Evolutionary conservation across 2,329 filamentous ascomycete species (phyloP), one percentile per base, ranked within the genome.

Genomic region (Sarocladiaceae sp.): DNA sequence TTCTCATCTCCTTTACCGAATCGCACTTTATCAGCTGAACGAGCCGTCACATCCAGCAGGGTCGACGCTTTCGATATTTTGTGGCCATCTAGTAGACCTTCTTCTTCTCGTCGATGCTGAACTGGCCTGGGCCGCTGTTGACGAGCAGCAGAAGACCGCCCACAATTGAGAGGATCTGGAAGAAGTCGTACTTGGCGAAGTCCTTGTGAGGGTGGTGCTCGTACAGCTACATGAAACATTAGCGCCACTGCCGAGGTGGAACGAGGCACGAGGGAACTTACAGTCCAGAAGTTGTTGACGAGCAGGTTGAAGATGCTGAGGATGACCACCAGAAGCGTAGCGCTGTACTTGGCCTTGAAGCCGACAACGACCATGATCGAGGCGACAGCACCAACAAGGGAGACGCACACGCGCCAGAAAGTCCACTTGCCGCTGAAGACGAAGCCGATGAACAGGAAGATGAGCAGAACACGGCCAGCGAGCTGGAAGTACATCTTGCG

Each of bases 401-500:
- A 94, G 59, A 97, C 92, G 51, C 91, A 63, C 49, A 97, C 80
- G 65, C 94, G 84, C 80, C 91, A 91, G 64, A 97, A 72, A 64
- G 84, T 89, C 94, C 94, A 99, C 64, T 92, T 80, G 60, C 94
- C 94, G 53, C 90, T 89, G 75, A 97, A 96, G 63, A 99, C 88
- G 66, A 99, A 99, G 55, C 94, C 94, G 59, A 97, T 71, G 71
- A 99, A 99, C 60, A 99, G 81, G 82, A 99, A 97, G 74, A 99
- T 97, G 62, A 99, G 79, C 59, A 99, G 80, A 31, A 99, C 90
- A 61, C 94, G 87, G 31, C 94, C 94, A 59, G 94, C 94, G 56
- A 99, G 86, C 82, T 97, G 94, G 75, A 99, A 95, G 80, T 99
- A 99, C 93, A 97, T 97, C 82, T 97, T 99, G 74, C 92, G 89